Evolutionary conservation across 2,329 filamentous ascomycete species (phyloP).

Genomic region (Tolypocladium capitatum): DNA sequence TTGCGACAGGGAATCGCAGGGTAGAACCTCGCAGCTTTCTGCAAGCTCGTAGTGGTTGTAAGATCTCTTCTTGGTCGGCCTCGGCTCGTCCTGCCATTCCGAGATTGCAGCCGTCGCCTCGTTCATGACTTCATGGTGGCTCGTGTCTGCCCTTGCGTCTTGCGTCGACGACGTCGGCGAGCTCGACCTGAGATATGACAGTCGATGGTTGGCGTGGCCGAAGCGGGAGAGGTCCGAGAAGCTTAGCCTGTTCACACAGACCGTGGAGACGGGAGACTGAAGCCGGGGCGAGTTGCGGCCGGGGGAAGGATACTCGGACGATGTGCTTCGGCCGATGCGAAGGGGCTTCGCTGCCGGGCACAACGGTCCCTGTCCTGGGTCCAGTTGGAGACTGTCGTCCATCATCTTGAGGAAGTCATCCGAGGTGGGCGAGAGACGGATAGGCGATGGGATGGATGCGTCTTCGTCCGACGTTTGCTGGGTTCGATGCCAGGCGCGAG

Average conservation of each 20-base stretch:
- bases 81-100: conserved; percentile 13
- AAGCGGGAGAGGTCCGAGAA: conserved; percentile 16
- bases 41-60: conserved; percentile 14
- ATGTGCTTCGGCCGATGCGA: conserved; percentile 11
- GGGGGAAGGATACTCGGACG: conserved; percentile 18
- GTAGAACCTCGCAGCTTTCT: conserved; percentile 14
- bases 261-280: conserved; percentile 15
- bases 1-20: conserved; percentile 10
- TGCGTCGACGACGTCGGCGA: conserved; percentile 10
- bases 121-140: conserved; percentile 8
- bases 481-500: not conserved
- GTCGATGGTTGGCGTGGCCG: conserved; percentile 13
- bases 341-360: not conserved
- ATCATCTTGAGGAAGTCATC: conserved; percentile 8
- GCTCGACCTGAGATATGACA: conserved; percentile 16
- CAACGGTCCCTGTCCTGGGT: not conserved
- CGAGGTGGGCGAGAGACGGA: not conserved
- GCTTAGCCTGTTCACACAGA: conserved; percentile 10
- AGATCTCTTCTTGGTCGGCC: conserved; percentile 5
- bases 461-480: not conserved
- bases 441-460: not conserved
- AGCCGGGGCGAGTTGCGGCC: conserved; percentile 8
- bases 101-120: conserved; percentile 13
- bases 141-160: conserved; percentile 5
- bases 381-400: conserved; percentile 6